Evolutionary conservation across 2,329 filamentous ascomycete genomes (phyloP).

Genomic region (Cladorrhinum sp.): DNA sequence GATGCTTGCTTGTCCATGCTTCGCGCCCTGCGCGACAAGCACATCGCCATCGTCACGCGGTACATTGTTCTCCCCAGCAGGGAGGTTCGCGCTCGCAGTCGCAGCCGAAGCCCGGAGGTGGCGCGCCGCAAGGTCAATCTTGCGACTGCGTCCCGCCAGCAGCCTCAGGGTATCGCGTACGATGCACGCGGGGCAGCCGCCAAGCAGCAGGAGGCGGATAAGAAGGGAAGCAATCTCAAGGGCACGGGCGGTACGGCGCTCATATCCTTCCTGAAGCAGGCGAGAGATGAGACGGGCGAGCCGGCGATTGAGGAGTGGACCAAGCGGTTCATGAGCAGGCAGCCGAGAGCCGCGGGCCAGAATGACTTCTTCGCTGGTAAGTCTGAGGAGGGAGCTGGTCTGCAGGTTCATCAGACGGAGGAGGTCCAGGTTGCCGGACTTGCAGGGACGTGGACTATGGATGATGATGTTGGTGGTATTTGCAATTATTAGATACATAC

Average conservation of each 20-base stretch:
- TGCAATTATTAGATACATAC: slow-evolving; percentile 46
- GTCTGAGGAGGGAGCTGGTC: slow-evolving; percentile 41
- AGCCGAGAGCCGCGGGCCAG: slow-evolving; percentile 47
- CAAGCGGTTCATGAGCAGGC: slow-evolving; percentile 53
- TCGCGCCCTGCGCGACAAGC: slow-evolving; percentile 76
- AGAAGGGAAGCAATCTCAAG: slow-evolving; percentile 60
- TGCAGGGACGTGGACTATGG: slow-evolving; percentile 84
- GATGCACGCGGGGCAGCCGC: slow-evolving; percentile 22
- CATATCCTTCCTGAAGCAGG: slow-evolving; percentile 95
- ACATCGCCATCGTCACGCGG: slow-evolving; percentile 92
- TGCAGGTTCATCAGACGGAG: slow-evolving; percentile 36
- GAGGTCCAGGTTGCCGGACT: slow-evolving; percentile 61
- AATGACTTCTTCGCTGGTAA: slow-evolving; percentile 59
- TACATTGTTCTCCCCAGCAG: slow-evolving; percentile 91
- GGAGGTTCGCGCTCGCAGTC: slow-evolving; percentile 63
- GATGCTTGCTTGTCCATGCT: slow-evolving; percentile 80
- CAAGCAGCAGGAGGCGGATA: slow-evolving; percentile 19
- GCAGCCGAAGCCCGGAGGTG: slow-evolving; percentile 56
- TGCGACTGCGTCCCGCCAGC: slow-evolving; percentile 52
- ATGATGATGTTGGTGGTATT: slow-evolving; percentile 69
- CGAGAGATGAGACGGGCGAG: slow-evolving; percentile 91
- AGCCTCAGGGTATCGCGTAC: slow-evolving; percentile 34
- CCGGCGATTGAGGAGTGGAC: slow-evolving; percentile 72
- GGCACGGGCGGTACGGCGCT: slow-evolving; percentile 92
- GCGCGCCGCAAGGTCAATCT: slow-evolving; percentile 56